Evolutionary conservation across 2,329 filamentous ascomycete genomes (phyloP), one percentile per base, ranked within the genome.

Genomic region (Aspergillus costaricaensis): DNA sequence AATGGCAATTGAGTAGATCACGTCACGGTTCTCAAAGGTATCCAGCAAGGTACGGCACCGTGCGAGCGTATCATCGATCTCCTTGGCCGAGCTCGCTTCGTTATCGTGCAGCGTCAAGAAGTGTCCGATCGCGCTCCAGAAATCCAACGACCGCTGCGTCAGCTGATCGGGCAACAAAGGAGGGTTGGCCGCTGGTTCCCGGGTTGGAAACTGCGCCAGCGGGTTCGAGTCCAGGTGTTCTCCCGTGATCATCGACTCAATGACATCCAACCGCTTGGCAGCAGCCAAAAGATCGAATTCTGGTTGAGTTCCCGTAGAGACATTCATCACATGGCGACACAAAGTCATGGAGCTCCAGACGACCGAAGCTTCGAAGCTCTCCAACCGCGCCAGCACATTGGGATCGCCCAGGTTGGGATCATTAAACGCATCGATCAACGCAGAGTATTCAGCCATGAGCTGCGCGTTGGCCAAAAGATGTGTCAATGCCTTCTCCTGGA

Each of bases 1-100:
- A 58, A 96, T 86, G 8, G 91, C 91, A 65, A 96, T 89, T 0
- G 91, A 95, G 77, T 96, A 96, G 59, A 97, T 85, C 17, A 96
- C 89, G 73, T 97, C 92, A 56, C 93, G 87, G 70, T 94, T 95
- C 77, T 97, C 93, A 23, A 89, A 85, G 51, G 89, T 89, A 67
- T 92, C 90, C 12, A 96, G 82, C 21, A 94, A 82, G 58, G 83
- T 83, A 32, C 91, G 87, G 74, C 92, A 85, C 55, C 83, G 83
- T 4, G 76, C 76, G 30, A 96, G 79, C 1, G 86, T 84, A 25
- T 87, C 83, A 56, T 92, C 88, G 38, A 91, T 85, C 57, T 84
- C 81, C 67, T 83, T 86, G 60, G 77, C 79, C 60, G 70, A 75
- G 61, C 76, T 76, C 5, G 83, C 79, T 51, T 83, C 80, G 39